Conservation (phyloP, 2,329 filamentous ascomycete species). For the Sclerotinia trifoliorum region DNA sequence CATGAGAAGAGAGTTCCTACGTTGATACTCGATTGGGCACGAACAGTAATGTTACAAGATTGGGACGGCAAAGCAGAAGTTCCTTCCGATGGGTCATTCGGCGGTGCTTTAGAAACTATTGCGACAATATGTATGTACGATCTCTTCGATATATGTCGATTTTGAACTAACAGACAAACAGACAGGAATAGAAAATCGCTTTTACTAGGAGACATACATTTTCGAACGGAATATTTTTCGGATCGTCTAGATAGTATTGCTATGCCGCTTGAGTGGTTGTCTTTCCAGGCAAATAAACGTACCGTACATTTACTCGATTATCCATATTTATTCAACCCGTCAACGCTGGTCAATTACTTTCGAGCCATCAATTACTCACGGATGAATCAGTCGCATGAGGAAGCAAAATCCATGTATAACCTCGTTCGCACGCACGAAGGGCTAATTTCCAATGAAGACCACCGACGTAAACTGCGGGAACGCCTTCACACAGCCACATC, state of each 20-base stretch:
- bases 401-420: slow-evolving; percentile 57
- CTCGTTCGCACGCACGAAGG: slow-evolving; percentile 55
- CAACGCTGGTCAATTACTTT: slow-evolving; percentile 77
- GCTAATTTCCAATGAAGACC: slow-evolving; percentile 55
- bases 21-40: slow-evolving; percentile 67
- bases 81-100: slow-evolving; percentile 67
- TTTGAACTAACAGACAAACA: slow-evolving; percentile 36
- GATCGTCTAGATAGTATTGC: slow-evolving; percentile 73
- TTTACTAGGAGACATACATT: slow-evolving; percentile 65
- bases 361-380: slow-evolving; percentile 81
- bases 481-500: slow-evolving; percentile 65
- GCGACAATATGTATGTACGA: slow-evolving; percentile 63
- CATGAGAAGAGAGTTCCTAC: slow-evolving; percentile 59
- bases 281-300: slow-evolving; percentile 59
- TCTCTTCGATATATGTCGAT: neutral
- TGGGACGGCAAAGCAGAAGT: slow-evolving; percentile 78
- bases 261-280: slow-evolving; percentile 71
- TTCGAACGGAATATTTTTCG: slow-evolving; percentile 72
- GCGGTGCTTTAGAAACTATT: slow-evolving; percentile 74
- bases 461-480: slow-evolving; percentile 61
- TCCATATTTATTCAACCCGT: slow-evolving; percentile 73
- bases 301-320: slow-evolving; percentile 75
- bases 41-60: slow-evolving; percentile 70
- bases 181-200: slow-evolving; percentile 63
- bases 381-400: slow-evolving; percentile 79